Evolutionary conservation across 345 rosid species (phyloP), one percentile per base, ranked within the genome.

Genomic region (Cardamine chenopodiifolia): DNA sequence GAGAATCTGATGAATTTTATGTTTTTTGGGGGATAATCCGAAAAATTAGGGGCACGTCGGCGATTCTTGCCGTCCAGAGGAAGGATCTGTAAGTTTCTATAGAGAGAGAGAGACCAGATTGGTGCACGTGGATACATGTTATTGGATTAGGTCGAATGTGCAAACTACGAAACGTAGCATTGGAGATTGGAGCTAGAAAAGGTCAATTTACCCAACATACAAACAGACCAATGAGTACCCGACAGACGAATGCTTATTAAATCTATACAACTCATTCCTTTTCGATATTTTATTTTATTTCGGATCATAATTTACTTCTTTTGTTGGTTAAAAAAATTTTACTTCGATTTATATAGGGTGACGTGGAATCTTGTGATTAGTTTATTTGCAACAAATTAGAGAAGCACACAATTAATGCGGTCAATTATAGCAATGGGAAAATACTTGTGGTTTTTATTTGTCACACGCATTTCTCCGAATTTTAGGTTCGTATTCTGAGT

Each of bases 51-150:
- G 80, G 67, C 78, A 52, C 80, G 70, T 63, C 75, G 82, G 66
- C 82, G 82, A 75, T 84, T 84, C 80, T 78, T 77, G 68, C 69
- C 87, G 72, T 79, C 73, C 73, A 57, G 66, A 72, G 50, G 23
- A 68, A 57, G 79, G 66, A 35, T 70, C 34, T 13, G 32, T 13
- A 6, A 23, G 45, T 2, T 37, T 52, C 48, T 53, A 8, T 11
- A 64, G 64, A 32, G 71, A 64, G 64, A 32, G 71, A 23, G 14
- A 35, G 6, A 63, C 62, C 45, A 34, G 57, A 44, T 49, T 12
- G 12, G 1, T 29, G 47, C 62, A 78, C 81, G 81, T 77, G 77
- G 49, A 5, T 0, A 12, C 6, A 0, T 3, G 1, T 42, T 23
- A 65, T 28, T 77, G 73, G 73, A 25, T 47, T 2, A 1, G 0